These are phyloP conservation scores for Aspergillus ochraceoroseus DNA, from an alignment of 2,329 filamentous ascomycete species.

Conservation along the genomic window DNA sequence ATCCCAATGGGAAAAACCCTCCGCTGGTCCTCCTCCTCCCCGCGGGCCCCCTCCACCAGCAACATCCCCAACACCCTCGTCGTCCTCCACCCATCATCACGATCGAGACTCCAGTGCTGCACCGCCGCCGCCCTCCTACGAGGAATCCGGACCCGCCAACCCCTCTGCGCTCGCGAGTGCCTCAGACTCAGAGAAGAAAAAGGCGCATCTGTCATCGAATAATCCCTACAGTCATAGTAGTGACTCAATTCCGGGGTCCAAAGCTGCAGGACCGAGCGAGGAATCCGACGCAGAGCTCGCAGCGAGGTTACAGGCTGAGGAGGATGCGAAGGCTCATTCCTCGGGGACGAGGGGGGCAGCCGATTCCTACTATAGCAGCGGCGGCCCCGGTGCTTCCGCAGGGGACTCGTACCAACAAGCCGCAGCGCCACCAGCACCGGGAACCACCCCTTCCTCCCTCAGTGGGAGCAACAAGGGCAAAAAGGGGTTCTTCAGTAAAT, in stretches of 20 bases:
- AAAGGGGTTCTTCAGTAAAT: conserved; percentile 48
- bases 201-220: conserved; percentile 53
- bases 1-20: conserved; percentile 86
- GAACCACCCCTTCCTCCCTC: neutral
- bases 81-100: conserved; percentile 4
- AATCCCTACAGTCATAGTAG: conserved; percentile 64
- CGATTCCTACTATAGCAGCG: conserved; percentile 44
- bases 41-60: neutral
- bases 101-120: neutral
- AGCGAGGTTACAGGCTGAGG: conserved; percentile 74
- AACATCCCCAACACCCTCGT: neutral
- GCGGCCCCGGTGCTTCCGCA: too few species aligned
- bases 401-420: neutral
- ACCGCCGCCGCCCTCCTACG: conserved; percentile 51
- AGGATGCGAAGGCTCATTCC: conserved; percentile 58
- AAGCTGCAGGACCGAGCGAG: too few species aligned
- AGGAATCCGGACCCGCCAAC: conserved; percentile 50
- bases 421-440: neutral
- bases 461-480: conserved; percentile 23
- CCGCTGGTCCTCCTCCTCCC: conserved; percentile 35
- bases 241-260: conserved; percentile 3
- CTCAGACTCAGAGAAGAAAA: conserved; percentile 43
- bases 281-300: conserved; percentile 72
- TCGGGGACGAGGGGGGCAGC: conserved; percentile 39
- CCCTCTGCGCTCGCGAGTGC: conserved; percentile 34